Conservation (phyloP, 108 stramenopile genomes). For the Nitzschia palea region DNA sequence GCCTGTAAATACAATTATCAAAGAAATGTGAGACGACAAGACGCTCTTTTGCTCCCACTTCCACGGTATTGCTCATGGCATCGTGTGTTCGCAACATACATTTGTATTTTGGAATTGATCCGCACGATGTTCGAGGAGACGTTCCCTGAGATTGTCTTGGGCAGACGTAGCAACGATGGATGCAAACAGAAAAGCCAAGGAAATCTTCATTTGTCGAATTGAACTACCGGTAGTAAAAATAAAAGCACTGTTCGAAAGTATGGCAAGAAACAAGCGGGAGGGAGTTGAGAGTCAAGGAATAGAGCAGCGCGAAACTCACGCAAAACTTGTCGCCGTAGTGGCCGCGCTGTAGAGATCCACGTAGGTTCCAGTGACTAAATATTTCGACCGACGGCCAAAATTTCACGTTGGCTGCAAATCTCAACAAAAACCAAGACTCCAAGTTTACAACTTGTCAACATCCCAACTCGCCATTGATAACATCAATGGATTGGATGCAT, state of each 20-base stretch:
- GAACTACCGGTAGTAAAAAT: too few species aligned
- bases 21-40: background rate
- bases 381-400: too few species aligned
- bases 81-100: background rate
- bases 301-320: too few species aligned
- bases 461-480: too few species aligned
- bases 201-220: slow-evolving; percentile 16
- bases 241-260: too few species aligned
- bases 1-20: background rate
- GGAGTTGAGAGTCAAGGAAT: background rate
- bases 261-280: background rate
- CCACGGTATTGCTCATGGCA: background rate
- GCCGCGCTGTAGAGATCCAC: too few species aligned
- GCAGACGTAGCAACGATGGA: background rate
- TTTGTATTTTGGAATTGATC: background rate
- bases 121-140: background rate
- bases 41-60: background rate
- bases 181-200: slow-evolving; percentile 8
- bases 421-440: too few species aligned
- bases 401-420: too few species aligned
- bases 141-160: background rate
- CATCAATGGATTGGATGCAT: too few species aligned
- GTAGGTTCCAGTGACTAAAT: too few species aligned
- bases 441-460: too few species aligned
- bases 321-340: too few species aligned